Evolutionary conservation across 805 yeast species (phyloP).

Genomic region (Ogataea pignaliae): DNA sequence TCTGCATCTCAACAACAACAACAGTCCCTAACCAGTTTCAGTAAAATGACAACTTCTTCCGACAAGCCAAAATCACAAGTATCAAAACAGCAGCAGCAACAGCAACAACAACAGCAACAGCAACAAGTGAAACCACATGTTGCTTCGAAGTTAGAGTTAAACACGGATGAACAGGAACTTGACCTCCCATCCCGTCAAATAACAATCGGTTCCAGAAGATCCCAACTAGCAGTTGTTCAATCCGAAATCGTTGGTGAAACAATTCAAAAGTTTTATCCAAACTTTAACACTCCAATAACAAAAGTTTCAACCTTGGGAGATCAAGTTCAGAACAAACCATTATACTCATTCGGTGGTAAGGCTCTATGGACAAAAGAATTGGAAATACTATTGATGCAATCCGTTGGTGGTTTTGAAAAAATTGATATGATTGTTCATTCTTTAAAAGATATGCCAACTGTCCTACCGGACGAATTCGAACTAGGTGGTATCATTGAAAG

Average conservation of each 20-base stretch:
- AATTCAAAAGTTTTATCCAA: slow-evolving; percentile 56
- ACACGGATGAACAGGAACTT: slow-evolving; percentile 15
- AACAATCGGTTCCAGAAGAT: slow-evolving; percentile 83
- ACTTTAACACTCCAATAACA: slow-evolving; percentile 65
- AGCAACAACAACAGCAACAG: slow-evolving; percentile 3
- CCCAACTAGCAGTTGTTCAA: slow-evolving; percentile 83
- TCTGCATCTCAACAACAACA: slow-evolving; percentile 3
- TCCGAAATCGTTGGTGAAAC: slow-evolving; percentile 63
- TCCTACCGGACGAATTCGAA: slow-evolving; percentile 83
- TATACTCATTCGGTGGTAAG: slow-evolving; percentile 94
- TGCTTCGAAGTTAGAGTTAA: slow-evolving; percentile 2
- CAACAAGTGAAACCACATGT: background rate
- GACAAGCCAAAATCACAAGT: slow-evolving; percentile 1
- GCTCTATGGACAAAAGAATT: slow-evolving; percentile 95
- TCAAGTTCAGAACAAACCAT: slow-evolving; percentile 75
- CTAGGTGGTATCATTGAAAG: slow-evolving; percentile 82
- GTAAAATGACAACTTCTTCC: background rate
- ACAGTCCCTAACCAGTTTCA: background rate
- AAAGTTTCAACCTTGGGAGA: slow-evolving; percentile 89
- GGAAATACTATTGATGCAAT: slow-evolving; percentile 68
- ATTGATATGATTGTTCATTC: slow-evolving; percentile 92
- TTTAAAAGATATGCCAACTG: slow-evolving; percentile 86
- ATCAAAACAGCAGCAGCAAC: background rate
- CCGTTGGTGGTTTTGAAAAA: slow-evolving; percentile 57
- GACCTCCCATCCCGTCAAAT: slow-evolving; percentile 15